A percentile compares a stretch with the other conserved stretches of the same genome.
Evolutionary conservation across 352 stramenopile genomes (phyloP).

Genomic region (Phytophthora parvispora): DNA sequence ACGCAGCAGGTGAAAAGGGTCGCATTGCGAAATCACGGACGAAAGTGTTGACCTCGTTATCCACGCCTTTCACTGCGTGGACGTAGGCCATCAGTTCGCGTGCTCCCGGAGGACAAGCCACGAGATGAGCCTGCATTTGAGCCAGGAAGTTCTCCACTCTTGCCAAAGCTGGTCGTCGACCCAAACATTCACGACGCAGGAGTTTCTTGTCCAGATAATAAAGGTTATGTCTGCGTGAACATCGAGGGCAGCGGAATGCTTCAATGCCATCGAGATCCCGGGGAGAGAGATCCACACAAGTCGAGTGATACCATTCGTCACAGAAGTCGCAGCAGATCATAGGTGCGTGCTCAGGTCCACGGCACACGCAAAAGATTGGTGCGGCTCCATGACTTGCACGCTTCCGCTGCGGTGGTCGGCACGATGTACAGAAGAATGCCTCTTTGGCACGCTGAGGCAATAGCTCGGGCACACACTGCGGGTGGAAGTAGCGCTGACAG

Average conservation of each 20-base stretch:
- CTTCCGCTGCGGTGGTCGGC: constrained; percentile 28
- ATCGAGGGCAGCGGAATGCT: constrained; percentile 78
- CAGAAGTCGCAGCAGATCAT: constrained; percentile 93
- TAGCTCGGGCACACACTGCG: constrained; percentile 54
- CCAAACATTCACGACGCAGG: constrained; percentile 50
- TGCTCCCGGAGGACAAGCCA: constrained; percentile 65
- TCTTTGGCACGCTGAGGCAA: constrained; percentile 12
- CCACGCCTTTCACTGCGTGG: constrained; percentile 49
- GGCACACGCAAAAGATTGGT: constrained; percentile 79
- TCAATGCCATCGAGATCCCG: constrained; percentile 71
- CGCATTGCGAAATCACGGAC: constrained; percentile 48
- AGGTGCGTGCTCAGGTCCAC: constrained; percentile 63
- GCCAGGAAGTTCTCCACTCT: constrained; percentile 64
- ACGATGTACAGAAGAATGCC: constrained; percentile 25
- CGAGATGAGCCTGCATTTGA: constrained; percentile 62
- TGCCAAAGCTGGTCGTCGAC: constrained; percentile 57
- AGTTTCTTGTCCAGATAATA: constrained; percentile 79
- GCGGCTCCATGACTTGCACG: background rate
- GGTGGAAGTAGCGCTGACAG: constrained; percentile 70
- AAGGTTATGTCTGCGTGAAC: constrained; percentile 70
- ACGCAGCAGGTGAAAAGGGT: constrained; percentile 62
- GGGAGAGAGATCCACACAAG: constrained; percentile 72
- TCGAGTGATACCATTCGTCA: constrained; percentile 88
- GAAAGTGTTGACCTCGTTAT: constrained; percentile 48
- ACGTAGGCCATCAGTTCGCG: constrained; percentile 67